Base-by-base conservation (phyloP, 1,284 basidiomycete genomes). In the Clitocybe nebularis region DNA sequence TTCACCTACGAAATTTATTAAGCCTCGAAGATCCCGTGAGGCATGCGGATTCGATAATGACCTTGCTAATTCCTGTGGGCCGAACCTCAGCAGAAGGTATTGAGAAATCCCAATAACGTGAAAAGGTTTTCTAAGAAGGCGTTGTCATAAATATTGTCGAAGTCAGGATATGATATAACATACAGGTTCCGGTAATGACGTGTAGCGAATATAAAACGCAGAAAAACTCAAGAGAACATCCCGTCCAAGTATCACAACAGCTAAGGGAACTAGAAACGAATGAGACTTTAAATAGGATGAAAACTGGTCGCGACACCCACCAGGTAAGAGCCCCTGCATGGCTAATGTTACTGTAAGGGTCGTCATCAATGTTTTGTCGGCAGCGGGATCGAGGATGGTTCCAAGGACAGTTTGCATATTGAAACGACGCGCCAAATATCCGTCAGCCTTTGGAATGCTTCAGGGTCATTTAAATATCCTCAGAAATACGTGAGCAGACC, bases 351-450 rank as follows among this genome's bases (percentile, higher is more conserved):
- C 71, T 1, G 92, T 93, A 60, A 99, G 74, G 0, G 94, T 97
- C 1, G 95, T 96, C 85, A 99, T 90, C 34, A 99, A 70, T 17
- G 83, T 75, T 68, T 99, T 99, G 75, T 99, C 95, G 1, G 96
- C 95, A 0, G 94, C 93, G 5, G 95, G 95, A 62, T 99, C 96
- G 5, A 98, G 76, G 45, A 99, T 94, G 8, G 89, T 90, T 7
- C 95, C 95, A 24, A 99, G 74, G 7, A 98, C 92, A 7, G 90
- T 86, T 39, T 69, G 76, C 84, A 93, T 87, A 32, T 88, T 83
- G 70, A 77, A 96, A 46, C 77, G 77, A 46, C 95, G 75, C 0
- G 95, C 96, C 36, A 99, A 67, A 61, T 74, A 96, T 1, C 95
- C 95, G 57, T 99, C 95, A 39, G 87, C 75, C 89, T 94, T 61